Conservation (phyloP, 177 flowering plant genomes). For the Tripterygium wilfordii region DNA sequence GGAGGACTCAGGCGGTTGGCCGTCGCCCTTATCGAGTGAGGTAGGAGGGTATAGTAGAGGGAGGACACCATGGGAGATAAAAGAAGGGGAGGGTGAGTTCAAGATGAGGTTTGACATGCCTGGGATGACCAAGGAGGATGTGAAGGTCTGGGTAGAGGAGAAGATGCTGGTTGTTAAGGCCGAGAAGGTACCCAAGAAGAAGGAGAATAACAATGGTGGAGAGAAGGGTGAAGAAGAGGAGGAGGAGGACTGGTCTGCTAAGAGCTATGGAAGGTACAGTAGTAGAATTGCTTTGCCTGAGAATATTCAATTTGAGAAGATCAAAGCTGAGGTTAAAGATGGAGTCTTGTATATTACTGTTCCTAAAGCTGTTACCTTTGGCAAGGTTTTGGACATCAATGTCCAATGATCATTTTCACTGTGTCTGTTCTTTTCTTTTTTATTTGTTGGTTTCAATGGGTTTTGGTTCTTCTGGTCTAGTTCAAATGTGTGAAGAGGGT, state of each 20-base stretch:
- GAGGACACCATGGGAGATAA: conserved; percentile 64
- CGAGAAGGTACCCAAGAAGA: too few species aligned
- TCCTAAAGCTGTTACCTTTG: conserved; percentile 37
- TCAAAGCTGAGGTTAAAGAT: conserved; percentile 65
- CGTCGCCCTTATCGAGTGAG: conserved; percentile 9
- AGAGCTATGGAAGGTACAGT: conserved; percentile 56
- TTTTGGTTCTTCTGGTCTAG: too few species aligned
- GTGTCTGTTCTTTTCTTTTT: too few species aligned
- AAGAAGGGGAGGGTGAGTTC: conserved; percentile 38
- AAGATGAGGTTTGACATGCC: conserved; percentile 66
- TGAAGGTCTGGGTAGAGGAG: conserved; percentile 58
- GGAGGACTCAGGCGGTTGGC: conserved; percentile 40
- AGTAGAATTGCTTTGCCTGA: conserved; percentile 67
- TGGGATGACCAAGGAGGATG: conserved; percentile 58
- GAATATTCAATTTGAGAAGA: conserved; percentile 55
- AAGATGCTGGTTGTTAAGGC: conserved; percentile 55
- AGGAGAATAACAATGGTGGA: too few species aligned
- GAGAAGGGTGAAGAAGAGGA: conserved; percentile 30
- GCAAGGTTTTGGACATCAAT: conserved; percentile 40
- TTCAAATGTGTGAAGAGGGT: too few species aligned
- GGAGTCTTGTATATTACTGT: conserved; percentile 61
- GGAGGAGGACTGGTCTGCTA: conserved; percentile 46
- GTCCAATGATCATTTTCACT: too few species aligned
- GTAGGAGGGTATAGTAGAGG: conserved; percentile 37
- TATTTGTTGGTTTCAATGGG: too few species aligned